Evolutionary conservation across 2,329 filamentous ascomycete species (phyloP), one percentile per base, ranked within the genome.

Genomic region (Penicillium aurantiogriseum): DNA sequence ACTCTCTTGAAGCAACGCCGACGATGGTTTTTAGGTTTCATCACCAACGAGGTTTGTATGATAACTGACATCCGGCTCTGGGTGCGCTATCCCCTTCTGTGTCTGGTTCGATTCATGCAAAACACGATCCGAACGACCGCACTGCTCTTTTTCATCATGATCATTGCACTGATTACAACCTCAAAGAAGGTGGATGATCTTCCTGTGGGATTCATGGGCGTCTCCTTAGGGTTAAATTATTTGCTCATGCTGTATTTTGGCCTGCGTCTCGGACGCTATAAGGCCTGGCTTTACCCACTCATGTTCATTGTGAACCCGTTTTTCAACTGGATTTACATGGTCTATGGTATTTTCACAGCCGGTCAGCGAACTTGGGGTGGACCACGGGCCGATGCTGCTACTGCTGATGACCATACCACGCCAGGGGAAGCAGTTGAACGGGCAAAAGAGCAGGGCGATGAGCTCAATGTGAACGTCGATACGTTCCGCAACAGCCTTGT

Each of bases 31-130:
- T 81, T 97, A 43, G 93, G 93, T 31, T 97, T 96, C 76, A 92
- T 97, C 77, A 97, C 93, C 17, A 99, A 99, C 74, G 93, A 97
- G 74, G 93, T 92, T 8, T 97, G 92, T 78, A 97, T 97, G 94
- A 80, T 99, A 77, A 97, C 94, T 2, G 93, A 97, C 76, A 86
- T 90, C 75, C 86, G 94, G 58, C 81, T 97, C 29, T 97, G 93
- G 93, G 89, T 85, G 73, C 85, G 91, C 51, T 97, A 97, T 74
- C 92, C 94, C 0, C 82, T 96, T 51, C 82, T 99, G 43, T 87
- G 92, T 50, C 69, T 95, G 38, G 88, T 97, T 40, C 87, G 93
- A 38, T 94, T 97, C 74, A 91, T 94, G 84, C 92, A 97, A 69
- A 95, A 97, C 77, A 97, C 92, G 1, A 96, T 97, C 67, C 86